Conservation (phyloP, 768 basidiomycete genomes). For the Hortiboletus flavorubellus region DNA sequence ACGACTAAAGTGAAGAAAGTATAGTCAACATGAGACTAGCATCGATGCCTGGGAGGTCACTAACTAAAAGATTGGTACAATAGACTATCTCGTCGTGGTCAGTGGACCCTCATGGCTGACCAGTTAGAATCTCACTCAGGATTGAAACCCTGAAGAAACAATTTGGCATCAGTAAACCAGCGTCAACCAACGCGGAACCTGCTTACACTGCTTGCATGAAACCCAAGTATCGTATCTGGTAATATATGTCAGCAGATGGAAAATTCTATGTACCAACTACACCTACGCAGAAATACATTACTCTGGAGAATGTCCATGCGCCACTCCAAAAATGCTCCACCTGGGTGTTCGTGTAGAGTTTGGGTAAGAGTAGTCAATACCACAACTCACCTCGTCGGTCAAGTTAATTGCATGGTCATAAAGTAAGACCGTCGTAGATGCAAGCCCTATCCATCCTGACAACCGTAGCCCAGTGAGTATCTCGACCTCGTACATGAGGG, state of each 20-base stretch:
- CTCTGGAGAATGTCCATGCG: conserved; percentile 8
- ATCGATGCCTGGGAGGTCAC: neutral
- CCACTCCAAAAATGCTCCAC: conserved; percentile 13
- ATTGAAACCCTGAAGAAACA: neutral
- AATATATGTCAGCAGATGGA: neutral
- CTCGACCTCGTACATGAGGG: neutral
- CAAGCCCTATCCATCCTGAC: neutral
- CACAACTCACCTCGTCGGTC: conserved; percentile 1
- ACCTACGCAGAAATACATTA: conserved; percentile 11
- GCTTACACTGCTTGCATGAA: conserved; percentile 6
- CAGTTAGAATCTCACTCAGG: conserved; percentile 1
- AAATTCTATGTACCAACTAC: neutral
- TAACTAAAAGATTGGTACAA: neutral
- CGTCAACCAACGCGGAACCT: neutral
- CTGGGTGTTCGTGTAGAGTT: neutral
- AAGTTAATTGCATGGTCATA: conserved; percentile 13
- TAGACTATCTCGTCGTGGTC: neutral
- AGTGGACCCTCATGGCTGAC: neutral
- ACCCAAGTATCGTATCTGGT: conserved; percentile 13
- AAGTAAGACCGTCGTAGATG: conserved; percentile 6
- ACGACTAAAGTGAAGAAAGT: conserved; percentile 3
- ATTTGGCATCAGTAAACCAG: neutral
- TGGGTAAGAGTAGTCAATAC: neutral
- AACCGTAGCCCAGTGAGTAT: neutral
- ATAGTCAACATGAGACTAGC: neutral